Percentiles rank a stretch among this genome's conserved stretches.
phyloP scores from a whole-genome alignment of 2,329 filamentous ascomycete genomes.

The Alternaria triticina region DNA sequence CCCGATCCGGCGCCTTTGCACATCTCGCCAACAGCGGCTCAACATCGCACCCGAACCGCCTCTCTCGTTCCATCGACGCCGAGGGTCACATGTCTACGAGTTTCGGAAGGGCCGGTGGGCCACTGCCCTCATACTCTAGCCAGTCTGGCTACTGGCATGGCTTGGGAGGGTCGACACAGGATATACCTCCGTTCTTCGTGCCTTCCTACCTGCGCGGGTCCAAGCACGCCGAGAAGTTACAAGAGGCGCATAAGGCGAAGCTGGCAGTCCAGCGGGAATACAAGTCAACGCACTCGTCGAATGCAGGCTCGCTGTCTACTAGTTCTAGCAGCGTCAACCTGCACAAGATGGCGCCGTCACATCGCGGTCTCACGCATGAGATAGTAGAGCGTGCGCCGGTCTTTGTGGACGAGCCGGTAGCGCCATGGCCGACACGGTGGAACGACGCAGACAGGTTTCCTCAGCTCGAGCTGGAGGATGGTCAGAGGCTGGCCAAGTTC shows the following conservation, averaged over 20 bases:
- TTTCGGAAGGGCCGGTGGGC: conserved; percentile 50
- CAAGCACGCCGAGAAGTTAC: conserved; percentile 76
- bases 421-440: conserved; percentile 83
- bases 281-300: conserved; percentile 53
- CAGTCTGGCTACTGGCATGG: conserved; percentile 51
- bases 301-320: conserved; percentile 58
- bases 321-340: conserved; percentile 65
- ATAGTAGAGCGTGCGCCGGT: conserved; percentile 76
- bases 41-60: conserved; percentile 36
- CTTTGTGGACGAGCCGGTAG: conserved; percentile 65
- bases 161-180: conserved; percentile 29
- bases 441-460: conserved; percentile 76
- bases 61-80: conserved; percentile 54
- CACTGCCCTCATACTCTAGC: conserved; percentile 56
- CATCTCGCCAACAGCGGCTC: conserved; percentile 61
- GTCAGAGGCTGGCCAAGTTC: conserved; percentile 75
- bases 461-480: conserved; percentile 74
- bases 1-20: conserved; percentile 56
- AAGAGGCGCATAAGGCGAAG: conserved; percentile 71
- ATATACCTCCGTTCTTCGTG: conserved; percentile 69
- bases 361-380: conserved; percentile 82
- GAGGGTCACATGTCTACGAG: conserved; percentile 56
- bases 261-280: conserved; percentile 55
- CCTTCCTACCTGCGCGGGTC: conserved; percentile 84
- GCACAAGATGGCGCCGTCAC: conserved; percentile 67